These are phyloP conservation scores for Sugiyamaella paludigena DNA, from an alignment of 1,139 yeast genomes.

Conservation along the genomic window DNA sequence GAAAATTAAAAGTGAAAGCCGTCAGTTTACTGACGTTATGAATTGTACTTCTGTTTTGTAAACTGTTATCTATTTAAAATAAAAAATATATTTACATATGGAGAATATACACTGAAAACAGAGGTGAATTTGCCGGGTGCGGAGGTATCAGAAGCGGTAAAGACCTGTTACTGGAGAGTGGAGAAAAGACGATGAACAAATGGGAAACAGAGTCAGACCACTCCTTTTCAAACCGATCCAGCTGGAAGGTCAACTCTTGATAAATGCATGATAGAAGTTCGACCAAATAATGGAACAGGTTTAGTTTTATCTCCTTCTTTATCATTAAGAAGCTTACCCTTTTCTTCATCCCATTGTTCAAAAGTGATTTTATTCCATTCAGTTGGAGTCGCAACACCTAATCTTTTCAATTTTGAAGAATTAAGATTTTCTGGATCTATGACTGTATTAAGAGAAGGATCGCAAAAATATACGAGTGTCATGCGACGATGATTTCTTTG, in stretches of 20 bases:
- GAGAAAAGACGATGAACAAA: too few relatives aligned
- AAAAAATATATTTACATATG: too few relatives aligned
- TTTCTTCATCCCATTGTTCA: conserved; percentile 44
- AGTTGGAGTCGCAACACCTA: conserved; percentile 31
- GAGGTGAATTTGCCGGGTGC: too few relatives aligned
- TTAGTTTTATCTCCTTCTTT: conserved; percentile 43
- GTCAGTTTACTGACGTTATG: too few relatives aligned
- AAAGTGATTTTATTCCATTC: conserved; percentile 45
- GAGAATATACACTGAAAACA: too few relatives aligned
- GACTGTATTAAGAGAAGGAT: conserved; percentile 37
- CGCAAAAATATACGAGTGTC: conserved; percentile 47
- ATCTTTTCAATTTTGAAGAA: conserved; percentile 40
- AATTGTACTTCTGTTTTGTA: too few relatives aligned
- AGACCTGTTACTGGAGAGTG: too few relatives aligned
- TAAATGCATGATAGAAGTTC: conserved; percentile 23
- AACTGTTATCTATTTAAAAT: too few relatives aligned
- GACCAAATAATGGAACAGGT: conserved; percentile 41
- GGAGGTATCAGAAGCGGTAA: too few relatives aligned
- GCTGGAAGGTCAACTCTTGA: not conserved
- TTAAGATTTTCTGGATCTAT: conserved; percentile 44
- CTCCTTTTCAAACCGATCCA: too few relatives aligned
- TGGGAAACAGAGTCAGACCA: too few relatives aligned
- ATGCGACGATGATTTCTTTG: conserved; percentile 43
- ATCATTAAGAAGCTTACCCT: conserved; percentile 39
- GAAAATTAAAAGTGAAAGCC: too few relatives aligned